Conservation (phyloP, 2,329 filamentous ascomycete species). For the Juglanconis juglandina region DNA sequence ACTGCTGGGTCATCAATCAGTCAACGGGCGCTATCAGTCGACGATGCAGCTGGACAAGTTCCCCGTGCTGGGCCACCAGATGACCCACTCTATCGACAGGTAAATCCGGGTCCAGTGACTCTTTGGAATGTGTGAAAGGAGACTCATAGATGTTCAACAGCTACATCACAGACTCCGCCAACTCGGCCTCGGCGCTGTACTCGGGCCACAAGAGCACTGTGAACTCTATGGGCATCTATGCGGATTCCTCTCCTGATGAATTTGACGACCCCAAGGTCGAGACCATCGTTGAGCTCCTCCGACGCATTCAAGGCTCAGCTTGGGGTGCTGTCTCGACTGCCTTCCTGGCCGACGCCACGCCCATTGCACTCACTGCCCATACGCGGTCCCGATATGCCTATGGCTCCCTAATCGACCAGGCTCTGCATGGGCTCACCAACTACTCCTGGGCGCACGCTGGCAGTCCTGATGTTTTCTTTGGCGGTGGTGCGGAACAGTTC, state of each 20-base stretch:
- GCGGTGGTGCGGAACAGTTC: conserved; percentile 80
- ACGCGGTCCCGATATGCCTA: conserved; percentile 68
- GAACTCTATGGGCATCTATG: conserved; percentile 77
- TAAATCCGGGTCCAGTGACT: background rate
- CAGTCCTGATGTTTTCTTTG: conserved; percentile 78
- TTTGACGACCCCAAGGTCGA: conserved; percentile 87
- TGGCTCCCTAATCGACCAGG: conserved; percentile 70
- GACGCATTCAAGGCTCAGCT: conserved; percentile 53
- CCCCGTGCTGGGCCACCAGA: conserved; percentile 81
- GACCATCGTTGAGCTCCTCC: conserved; percentile 75
- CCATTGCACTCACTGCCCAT: conserved; percentile 70
- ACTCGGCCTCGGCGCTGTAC: conserved; percentile 78
- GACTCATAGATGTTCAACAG: conserved; percentile 19
- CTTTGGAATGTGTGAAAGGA: conserved; percentile 5
- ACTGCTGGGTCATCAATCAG: conserved; percentile 73
- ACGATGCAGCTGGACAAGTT: conserved; percentile 77
- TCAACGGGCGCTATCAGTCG: conserved; percentile 81
- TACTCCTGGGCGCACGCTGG: conserved; percentile 75
- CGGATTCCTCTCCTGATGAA: conserved; percentile 66
- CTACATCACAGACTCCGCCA: conserved; percentile 84
- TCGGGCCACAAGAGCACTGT: conserved; percentile 80
- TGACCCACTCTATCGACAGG: conserved; percentile 37
- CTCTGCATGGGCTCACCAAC: conserved; percentile 71
- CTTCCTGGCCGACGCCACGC: conserved; percentile 77
- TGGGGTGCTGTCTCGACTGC: conserved; percentile 75